These are phyloP conservation scores for Coemansia interrupta DNA, from an alignment of 192 early-diverging fungal species.

Conservation along the genomic window DNA sequence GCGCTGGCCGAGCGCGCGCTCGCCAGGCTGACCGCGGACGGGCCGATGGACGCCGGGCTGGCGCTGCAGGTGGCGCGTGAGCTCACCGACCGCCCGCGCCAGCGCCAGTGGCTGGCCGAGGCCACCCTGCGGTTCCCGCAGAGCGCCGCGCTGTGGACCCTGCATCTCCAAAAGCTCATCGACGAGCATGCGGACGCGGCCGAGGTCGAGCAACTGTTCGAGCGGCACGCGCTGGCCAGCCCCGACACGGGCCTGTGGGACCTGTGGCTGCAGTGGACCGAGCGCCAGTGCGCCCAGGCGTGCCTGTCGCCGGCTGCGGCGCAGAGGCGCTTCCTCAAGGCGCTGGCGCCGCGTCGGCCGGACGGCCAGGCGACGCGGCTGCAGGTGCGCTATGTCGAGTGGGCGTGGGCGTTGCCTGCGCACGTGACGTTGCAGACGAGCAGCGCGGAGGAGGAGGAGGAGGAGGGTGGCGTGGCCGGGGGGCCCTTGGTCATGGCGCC, in stretches of 20 bases:
- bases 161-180: slow-evolving; percentile 14
- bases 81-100: background rate
- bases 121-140: slow-evolving; percentile 26
- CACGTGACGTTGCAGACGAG: slow-evolving; percentile 18
- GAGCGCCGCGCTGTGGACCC: slow-evolving; percentile 28
- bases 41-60: slow-evolving; percentile 10
- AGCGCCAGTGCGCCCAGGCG: slow-evolving; percentile 11
- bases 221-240: slow-evolving; percentile 32
- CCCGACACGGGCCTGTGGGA: slow-evolving; percentile 41
- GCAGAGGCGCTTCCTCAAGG: too few species aligned
- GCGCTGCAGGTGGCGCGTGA: background rate
- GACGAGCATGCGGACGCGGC: background rate
- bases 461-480: too few species aligned
- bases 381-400: slow-evolving; percentile 56
- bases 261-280: slow-evolving; percentile 43
- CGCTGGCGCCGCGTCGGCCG: slow-evolving; percentile 40
- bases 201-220: slow-evolving; percentile 52
- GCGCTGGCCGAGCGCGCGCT: background rate
- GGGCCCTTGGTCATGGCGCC: background rate
- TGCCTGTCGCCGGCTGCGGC: too few species aligned
- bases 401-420: slow-evolving; percentile 45
- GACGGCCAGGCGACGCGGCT: slow-evolving; percentile 53
- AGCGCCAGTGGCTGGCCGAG: slow-evolving; percentile 17
- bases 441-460: slow-evolving; percentile 8
- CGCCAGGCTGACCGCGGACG: too few species aligned